Base-by-base conservation (phyloP, 257 asterid species). In the Lycium ferocissimum region DNA sequence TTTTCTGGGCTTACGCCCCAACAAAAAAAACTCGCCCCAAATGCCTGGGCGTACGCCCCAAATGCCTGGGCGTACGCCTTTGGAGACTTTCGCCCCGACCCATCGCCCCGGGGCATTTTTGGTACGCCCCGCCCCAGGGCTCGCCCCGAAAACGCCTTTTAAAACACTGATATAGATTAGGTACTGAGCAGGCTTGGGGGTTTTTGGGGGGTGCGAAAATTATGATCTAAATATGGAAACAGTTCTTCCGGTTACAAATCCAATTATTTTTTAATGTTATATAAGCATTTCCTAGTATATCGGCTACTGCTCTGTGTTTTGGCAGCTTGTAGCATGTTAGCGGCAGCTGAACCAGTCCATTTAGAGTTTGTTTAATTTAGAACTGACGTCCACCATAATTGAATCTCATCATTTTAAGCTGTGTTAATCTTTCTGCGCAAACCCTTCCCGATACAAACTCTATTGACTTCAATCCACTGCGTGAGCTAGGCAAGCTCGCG, bases 141-240 rank as follows among this genome's bases (percentile, higher is more conserved):
- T n/a, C n/a, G n/a, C n/a, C n/a, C n/a, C n/a, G n/a, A n/a, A n/a
- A n/a, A n/a, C n/a, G n/a, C n/a, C n/a, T n/a, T n/a, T n/a, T n/a
- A n/a, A n/a, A n/a, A n/a, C n/a, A n/a, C n/a, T n/a, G n/a, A n/a
- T n/a, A n/a, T 66, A 67, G 18, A n/a, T 45, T 45, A 72, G 3
- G n/a, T 73, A 22, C 10, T 12, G 80, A 73, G 33, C 7, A n/a
- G 59, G 59, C 38, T 45, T 5, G 56, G 15, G 33, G 33, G 33
- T 26, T 26, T 26, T 26, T 26, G 33, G 33, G 33, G 33, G 33
- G 33, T 26, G 33, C 33, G 20, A 7, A 73, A 73, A 5, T 47
- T 73, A 73, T 73, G 40, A 22, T 73, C 61, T 73, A 73, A 73
- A 73, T 49, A 15, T 47, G 40, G 80, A 73, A 18, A 47, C 40